phyloP scores from a whole-genome alignment of 2,329 filamentous ascomycete species.

The Ceratocystis harringtonii region DNA sequence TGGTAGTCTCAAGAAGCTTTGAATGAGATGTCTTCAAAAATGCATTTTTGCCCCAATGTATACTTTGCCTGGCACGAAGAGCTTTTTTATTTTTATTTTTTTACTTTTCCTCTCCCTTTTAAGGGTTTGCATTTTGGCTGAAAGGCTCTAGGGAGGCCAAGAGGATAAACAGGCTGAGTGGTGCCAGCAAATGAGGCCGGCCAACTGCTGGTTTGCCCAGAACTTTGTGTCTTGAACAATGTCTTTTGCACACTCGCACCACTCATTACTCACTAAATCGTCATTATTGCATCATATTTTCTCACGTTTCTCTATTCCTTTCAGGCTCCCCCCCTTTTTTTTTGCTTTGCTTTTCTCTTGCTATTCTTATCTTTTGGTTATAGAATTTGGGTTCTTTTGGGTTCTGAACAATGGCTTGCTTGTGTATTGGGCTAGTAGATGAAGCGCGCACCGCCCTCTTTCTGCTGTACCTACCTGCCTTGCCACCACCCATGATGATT shows the following conservation, averaged over 20 bases:
- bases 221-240: background rate
- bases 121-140: background rate
- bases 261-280: background rate
- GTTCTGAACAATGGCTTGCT: background rate
- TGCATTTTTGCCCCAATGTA: background rate
- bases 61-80: background rate
- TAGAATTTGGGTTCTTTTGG: background rate
- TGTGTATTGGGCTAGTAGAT: background rate
- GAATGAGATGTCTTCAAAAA: background rate
- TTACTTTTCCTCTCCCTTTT: background rate
- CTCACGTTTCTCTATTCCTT: background rate
- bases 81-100: background rate
- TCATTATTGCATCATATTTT: background rate
- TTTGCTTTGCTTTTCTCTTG: background rate
- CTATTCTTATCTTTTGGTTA: background rate
- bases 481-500: background rate
- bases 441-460: background rate
- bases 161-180: background rate
- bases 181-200: background rate
- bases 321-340: background rate
- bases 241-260: no score
- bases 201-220: background rate
- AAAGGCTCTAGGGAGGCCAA: background rate
- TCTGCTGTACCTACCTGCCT: background rate
- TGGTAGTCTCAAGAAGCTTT: constrained; percentile 31